These are phyloP conservation scores for Saccharomycopsis malanga DNA, from an alignment of 805 yeast genomes.

Conservation along the genomic window DNA sequence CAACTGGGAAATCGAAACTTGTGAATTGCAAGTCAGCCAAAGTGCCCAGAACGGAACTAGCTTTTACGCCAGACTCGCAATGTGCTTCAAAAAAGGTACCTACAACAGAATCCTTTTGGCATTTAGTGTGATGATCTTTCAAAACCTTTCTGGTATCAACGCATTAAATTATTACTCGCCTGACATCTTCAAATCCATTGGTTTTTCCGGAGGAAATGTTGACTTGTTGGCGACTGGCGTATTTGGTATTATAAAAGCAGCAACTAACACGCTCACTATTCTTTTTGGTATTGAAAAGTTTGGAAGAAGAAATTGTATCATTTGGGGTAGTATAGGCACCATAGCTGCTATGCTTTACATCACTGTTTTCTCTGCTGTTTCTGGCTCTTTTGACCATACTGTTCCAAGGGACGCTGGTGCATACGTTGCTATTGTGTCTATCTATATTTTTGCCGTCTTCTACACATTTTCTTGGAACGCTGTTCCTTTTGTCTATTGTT, in stretches of 20 bases:
- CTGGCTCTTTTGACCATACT: constrained; percentile 30
- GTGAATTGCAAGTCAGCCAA: constrained; percentile 15
- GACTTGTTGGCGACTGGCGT: constrained; percentile 46
- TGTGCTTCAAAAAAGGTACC: constrained; percentile 6
- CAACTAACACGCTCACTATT: constrained; percentile 39
- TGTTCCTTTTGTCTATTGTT: constrained; percentile 40
- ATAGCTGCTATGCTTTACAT: constrained; percentile 41
- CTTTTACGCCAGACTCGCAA: neutral
- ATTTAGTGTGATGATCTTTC: constrained; percentile 24
- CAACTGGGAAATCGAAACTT: constrained; percentile 32
- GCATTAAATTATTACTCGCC: constrained; percentile 37
- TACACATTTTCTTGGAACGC: constrained; percentile 42
- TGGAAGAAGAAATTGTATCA: constrained; percentile 40
- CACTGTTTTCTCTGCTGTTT: constrained; percentile 40
- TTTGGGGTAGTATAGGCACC: constrained; percentile 35
- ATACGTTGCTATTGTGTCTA: constrained; percentile 38
- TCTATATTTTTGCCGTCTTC: constrained; percentile 41
- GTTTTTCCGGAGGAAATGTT: constrained; percentile 39
- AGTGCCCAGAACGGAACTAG: constrained; percentile 6
- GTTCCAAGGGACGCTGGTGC: constrained; percentile 30
- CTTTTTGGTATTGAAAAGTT: constrained; percentile 39
- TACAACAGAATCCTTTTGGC: constrained; percentile 7
- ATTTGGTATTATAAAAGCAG: constrained; percentile 43
- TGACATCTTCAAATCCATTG: constrained; percentile 35
- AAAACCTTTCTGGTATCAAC: constrained; percentile 35